A percentile compares a stretch with the other conserved stretches of the same genome.
Evolutionary conservation across 1,284 basidiomycete species (phyloP).

Genomic region (Tetrapyrgos nigripes): DNA sequence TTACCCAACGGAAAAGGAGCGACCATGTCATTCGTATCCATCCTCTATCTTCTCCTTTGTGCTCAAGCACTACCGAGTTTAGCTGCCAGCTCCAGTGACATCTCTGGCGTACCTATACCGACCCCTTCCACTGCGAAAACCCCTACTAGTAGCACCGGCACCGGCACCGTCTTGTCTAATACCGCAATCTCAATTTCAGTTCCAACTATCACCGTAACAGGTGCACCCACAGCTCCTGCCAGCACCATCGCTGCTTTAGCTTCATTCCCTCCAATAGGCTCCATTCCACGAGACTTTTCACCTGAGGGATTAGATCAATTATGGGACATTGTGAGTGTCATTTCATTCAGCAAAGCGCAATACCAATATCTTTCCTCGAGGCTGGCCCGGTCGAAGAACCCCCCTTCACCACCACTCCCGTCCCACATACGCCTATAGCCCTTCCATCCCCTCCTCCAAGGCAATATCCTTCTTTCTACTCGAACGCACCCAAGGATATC

Average conservation of each 20-base stretch:
- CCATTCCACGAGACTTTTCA: slow-evolving; percentile 46
- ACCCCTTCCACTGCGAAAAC: no score
- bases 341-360: not conserved
- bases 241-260: not conserved
- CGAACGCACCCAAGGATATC: slow-evolving; percentile 46
- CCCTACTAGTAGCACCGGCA: no score
- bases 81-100: no score
- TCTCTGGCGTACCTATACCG: no score
- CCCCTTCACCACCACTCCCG: slow-evolving; percentile 50
- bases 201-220: no score
- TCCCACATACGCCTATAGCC: slow-evolving; percentile 43
- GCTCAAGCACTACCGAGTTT: no score
- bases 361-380: slow-evolving; percentile 26
- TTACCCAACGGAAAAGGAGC: no score
- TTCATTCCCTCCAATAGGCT: slow-evolving; percentile 45
- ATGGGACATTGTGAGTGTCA: slow-evolving; percentile 47
- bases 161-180: no score
- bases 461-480: slow-evolving; percentile 52
- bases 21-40: no score
- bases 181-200: no score
- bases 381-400: slow-evolving; percentile 50
- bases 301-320: slow-evolving; percentile 42
- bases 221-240: no score
- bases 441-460: slow-evolving; percentile 50
- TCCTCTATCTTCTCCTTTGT: no score